Base-by-base conservation (phyloP, 768 basidiomycete genomes). In the button mushroom (Agaricus bisporus) region DNA sequence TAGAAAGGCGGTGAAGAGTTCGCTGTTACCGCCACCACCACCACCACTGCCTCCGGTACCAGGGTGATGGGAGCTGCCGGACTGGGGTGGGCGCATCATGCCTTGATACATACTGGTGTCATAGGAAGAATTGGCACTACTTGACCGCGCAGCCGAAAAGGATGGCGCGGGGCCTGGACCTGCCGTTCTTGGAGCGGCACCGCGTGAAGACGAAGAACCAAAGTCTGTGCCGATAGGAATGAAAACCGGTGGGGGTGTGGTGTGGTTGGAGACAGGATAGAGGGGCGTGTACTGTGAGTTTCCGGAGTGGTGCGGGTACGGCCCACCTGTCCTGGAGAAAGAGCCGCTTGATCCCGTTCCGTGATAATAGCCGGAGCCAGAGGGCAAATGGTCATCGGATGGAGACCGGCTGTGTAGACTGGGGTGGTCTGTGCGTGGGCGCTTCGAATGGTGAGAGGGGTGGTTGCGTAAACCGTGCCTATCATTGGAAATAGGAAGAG, bases 351-450 rank as follows among this genome's bases (percentile, higher is more conserved):
- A 54, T 11, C 52, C 52, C 32, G 52, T 46, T 54, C 37, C 44
- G 26, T 54, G 46, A 46, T 53, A 37, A 25, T 54, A 54, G n/a
- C 20, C 44, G 15, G 52, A 54, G 20, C 45, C 52, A n/a, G 52
- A 54, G 46, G 52, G 52, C 14, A 54, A 15, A 26, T 54, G 52
- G 45, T 54, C 52, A 38, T 54, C 52, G 52, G 52, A 54, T 29
- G 52, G 52, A 54, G 52, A 54, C 39, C 52, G 52, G 52, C 38
- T 54, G 39, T 54, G 51, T 4, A 52, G 52, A 20, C 20, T 47
- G 28, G 52, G 52, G 45, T 54, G 52, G 52, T 47, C 52, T 47
- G 52, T 54, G 52, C 52, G 52, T 54, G 52, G 52, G 52, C 52
- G 52, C 52, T 54, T 54, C 43, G 42, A 3, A 20, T 44, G 42